Evolutionary conservation across 257 asterid species (phyloP), one percentile per base, ranked within the genome.

Genomic region (Gentiana macrophylla): DNA sequence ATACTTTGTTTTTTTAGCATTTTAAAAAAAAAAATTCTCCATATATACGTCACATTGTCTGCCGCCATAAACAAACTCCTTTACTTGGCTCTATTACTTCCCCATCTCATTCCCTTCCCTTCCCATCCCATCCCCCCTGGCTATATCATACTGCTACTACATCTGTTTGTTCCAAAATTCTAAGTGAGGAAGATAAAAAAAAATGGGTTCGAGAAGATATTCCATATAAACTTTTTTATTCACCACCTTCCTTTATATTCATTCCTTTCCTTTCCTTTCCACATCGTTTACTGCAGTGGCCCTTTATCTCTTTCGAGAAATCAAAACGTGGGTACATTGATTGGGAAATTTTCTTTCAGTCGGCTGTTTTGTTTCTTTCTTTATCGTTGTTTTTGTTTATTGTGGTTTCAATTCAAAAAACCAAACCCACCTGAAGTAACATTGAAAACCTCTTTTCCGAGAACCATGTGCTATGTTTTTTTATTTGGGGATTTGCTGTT

Each of bases 51-150:
- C 61, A 56, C 61, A 43, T 24, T 36, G 24, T 24, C 24, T 24
- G 61, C 61, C 61, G 61, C 61, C 61, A 56, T 56, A 38, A 56
- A 8, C 41, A 56, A 55, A 37, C 35, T 12, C 59, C 12, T 37
- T 6, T 35, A 6, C 48, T 4, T 53, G 13, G 43, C 58, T 12
- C 41, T 6, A 53, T 33, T 53, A 53, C 11, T 12, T 6, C 37
- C 9, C 15, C 59, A 13, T 37, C 24, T 24, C 24, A 0, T 24
- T 24, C 24, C 24, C 24, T 15, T 15, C 24, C 24, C 24, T 24
- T 24, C 24, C 24, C 24, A 0, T 24, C 24, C 24, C 24, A 24
- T 24, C 24, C 24, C 24, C 24, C 24, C 24, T 24, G 24, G 24
- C 24, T 24, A 24, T 24, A 24, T 24, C 24, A 24, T 24, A 24